Base-by-base conservation (phyloP, 2,329 filamentous ascomycete species). In the Parastagonospora nodorum region DNA sequence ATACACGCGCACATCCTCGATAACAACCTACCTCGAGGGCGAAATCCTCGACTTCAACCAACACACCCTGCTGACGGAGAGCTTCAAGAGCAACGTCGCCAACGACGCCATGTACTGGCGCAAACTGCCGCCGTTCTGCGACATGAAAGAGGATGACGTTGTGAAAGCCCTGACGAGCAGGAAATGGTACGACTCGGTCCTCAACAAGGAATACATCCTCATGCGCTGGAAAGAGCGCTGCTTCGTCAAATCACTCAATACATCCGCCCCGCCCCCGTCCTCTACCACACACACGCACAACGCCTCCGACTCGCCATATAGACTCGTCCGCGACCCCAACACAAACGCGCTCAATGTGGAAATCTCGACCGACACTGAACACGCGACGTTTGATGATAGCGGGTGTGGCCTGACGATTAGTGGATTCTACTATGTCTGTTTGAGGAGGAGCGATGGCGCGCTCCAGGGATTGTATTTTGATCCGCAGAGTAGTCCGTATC, bases 1-100 rank as follows among this genome's bases (percentile, higher is more conserved):
- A 3, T 62, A 58, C 52, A 67, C 66, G 5, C 70, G 63, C 62
- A 76, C 68, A 51, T 76, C 67, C 57, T 76, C 68, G 8, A 88
- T 88, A 49, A 83, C 83, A 12, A 88, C 85, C 2, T 88, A 84
- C 63, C 78, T 88, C 38, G 85, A 88, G 75, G 86, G 86, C 47
- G 86, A 88, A 64, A 87, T 88, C 52, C 82, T 88, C 53, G 86
- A 88, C 66, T 84, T 81, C 60, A 67, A 67, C 37, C 75, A 69
- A 4, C 74, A 80, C 65, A 78, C 74, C 41, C 75, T 88, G 58
- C 74, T 82, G 43, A 83, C 80, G 9, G 75, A 79, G 58, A 67
- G 67, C 32, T 81, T 81, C 66, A 74, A 76, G 45, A 74, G 75
- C 33, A 75, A 63, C n/a, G 67, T 76, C 32, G 58, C 68, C 48